Percentiles rank a stretch among this genome's conserved stretches.
These are phyloP conservation scores for Cyberlindnera veronae DNA, from an alignment of 805 yeast species.

Conservation along the genomic window DNA sequence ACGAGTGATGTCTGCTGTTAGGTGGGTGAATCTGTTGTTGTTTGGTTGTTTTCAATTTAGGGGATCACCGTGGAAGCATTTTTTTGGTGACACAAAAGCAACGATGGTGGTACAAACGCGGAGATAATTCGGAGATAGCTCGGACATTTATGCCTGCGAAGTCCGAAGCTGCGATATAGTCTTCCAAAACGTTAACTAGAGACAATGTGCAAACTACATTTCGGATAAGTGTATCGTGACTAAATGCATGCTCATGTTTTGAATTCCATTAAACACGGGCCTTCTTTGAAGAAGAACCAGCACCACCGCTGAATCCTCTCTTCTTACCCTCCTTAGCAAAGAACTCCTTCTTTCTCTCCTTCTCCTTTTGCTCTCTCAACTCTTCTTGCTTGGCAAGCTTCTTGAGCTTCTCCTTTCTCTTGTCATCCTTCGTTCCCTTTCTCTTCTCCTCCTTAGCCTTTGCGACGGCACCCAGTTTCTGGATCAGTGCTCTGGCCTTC, in stretches of 20 bases:
- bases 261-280: constrained; percentile 18
- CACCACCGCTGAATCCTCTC: constrained; percentile 39
- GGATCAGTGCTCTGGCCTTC: constrained; percentile 86
- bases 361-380: constrained; percentile 66
- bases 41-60: too few species aligned
- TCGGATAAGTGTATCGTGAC: too few species aligned
- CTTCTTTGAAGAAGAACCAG: constrained; percentile 29
- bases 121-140: too few species aligned
- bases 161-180: too few species aligned
- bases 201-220: too few species aligned
- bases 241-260: neutral
- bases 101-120: too few species aligned
- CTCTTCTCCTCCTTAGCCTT: constrained; percentile 83
- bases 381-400: constrained; percentile 74
- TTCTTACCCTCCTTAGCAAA: constrained; percentile 71
- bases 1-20: too few species aligned
- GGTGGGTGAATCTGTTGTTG: too few species aligned
- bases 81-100: too few species aligned
- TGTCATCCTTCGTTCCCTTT: constrained; percentile 65
- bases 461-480: constrained; percentile 78
- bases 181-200: too few species aligned
- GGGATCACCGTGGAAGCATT: too few species aligned
- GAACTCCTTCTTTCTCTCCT: constrained; percentile 82
- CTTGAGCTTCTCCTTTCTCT: constrained; percentile 72
- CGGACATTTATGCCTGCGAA: too few species aligned